Percentiles rank a stretch among this genome's conserved stretches.
phyloP scores from a whole-genome alignment of 306 rosid genomes.

The Fragaria vesca region DNA sequence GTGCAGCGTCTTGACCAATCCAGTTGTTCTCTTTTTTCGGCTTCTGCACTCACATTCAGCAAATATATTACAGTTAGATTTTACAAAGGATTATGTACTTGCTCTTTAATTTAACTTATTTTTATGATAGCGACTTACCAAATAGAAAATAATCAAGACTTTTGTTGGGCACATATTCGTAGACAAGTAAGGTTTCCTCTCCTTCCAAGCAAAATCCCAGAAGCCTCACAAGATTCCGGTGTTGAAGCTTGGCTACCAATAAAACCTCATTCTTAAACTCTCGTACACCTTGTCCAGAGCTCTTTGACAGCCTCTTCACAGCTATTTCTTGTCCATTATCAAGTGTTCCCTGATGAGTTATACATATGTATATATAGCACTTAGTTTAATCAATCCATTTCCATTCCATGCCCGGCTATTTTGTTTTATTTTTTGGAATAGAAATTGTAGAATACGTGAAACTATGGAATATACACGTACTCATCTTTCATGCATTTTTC shows the following conservation, averaged over 20 bases:
- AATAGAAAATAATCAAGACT: slow-evolving; percentile 58
- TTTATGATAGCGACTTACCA: slow-evolving; percentile 18
- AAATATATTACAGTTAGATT: background rate
- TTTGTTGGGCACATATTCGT: slow-evolving; percentile 60
- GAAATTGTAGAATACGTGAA: no score
- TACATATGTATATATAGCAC: no score
- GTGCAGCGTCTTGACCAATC: slow-evolving; percentile 42
- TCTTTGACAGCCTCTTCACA: slow-evolving; percentile 55
- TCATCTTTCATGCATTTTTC: no score
- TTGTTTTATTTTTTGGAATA: no score
- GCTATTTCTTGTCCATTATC: slow-evolving; percentile 50
- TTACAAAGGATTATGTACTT: background rate
- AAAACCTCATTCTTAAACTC: slow-evolving; percentile 63
- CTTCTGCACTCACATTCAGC: slow-evolving; percentile 24
- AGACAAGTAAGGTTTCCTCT: slow-evolving; percentile 56
- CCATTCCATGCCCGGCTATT: no score
- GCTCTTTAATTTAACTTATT: background rate
- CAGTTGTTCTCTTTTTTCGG: slow-evolving; percentile 20
- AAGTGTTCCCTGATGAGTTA: background rate
- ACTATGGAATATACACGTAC: no score
- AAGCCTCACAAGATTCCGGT: slow-evolving; percentile 57
- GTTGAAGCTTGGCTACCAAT: slow-evolving; percentile 48
- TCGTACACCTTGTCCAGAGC: slow-evolving; percentile 60
- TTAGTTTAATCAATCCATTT: no score
- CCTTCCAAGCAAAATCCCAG: slow-evolving; percentile 54